Evolutionary conservation across 1,284 basidiomycete genomes (phyloP).

Genomic region (Ceratobasidium sp.): DNA sequence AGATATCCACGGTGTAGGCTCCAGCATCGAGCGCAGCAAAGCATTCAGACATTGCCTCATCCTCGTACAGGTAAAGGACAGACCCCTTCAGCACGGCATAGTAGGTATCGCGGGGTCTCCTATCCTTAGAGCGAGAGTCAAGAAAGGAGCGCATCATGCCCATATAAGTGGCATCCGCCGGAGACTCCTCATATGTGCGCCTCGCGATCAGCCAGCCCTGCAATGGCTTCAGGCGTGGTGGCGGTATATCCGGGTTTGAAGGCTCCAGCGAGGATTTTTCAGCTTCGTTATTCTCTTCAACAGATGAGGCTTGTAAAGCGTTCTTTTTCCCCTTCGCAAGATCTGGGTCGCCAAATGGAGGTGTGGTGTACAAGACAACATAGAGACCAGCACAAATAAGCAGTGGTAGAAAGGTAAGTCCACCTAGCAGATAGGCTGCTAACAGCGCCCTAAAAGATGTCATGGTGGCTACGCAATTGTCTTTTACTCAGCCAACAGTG

Average conservation of each 20-base stretch:
- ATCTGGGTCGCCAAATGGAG: constrained; percentile 70
- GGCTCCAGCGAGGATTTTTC: constrained; percentile 24
- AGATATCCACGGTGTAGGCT: constrained; percentile 74
- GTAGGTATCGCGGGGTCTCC: constrained; percentile 86
- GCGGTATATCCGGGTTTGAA: constrained; percentile 5
- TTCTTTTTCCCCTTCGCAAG: constrained; percentile 54
- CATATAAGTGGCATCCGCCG: constrained; percentile 69
- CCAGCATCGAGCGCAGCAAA: constrained; percentile 81
- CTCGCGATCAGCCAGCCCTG: constrained; percentile 88
- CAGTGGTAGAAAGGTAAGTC: constrained; percentile 84
- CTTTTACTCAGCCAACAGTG: background rate
- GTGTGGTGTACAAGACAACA: constrained; percentile 74
- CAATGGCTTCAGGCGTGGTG: constrained; percentile 56
- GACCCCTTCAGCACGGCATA: constrained; percentile 87
- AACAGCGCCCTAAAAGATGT: constrained; percentile 57
- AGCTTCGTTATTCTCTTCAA: constrained; percentile 4
- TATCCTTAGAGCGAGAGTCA: constrained; percentile 77
- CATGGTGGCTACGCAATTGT: constrained; percentile 7
- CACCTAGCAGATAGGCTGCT: constrained; percentile 86
- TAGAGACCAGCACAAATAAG: constrained; percentile 56
- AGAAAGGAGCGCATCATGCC: constrained; percentile 72
- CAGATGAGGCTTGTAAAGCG: constrained; percentile 39
- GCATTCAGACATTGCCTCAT: constrained; percentile 86
- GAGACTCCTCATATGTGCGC: constrained; percentile 74
- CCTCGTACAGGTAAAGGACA: constrained; percentile 89